Conservation (phyloP, 768 basidiomycete species). For the Sporobolomyces roseus region DNA sequence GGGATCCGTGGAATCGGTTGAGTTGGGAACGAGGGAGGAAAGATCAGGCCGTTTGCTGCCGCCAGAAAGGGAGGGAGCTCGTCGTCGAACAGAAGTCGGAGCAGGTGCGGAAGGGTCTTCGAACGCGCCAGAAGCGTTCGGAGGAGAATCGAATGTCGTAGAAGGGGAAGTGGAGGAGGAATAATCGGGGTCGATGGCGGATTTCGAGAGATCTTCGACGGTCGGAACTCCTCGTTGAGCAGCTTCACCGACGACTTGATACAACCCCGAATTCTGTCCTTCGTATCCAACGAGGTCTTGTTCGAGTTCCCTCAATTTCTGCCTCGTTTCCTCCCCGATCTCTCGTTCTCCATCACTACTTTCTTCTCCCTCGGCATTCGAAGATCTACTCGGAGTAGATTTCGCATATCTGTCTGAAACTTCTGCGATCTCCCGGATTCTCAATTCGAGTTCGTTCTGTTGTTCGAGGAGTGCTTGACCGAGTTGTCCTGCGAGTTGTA, state of each 20-base stretch:
- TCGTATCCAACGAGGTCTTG: slow-evolving; percentile 75
- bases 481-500: slow-evolving; percentile 83
- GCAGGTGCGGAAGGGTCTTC: slow-evolving; percentile 3
- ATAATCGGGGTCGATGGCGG: not conserved
- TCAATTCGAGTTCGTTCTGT: slow-evolving; percentile 85
- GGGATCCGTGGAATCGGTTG: slow-evolving; percentile 17
- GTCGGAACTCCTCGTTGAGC: slow-evolving; percentile 49
- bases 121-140: not conserved
- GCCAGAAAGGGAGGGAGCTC: slow-evolving; percentile 7
- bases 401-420: slow-evolving; percentile 55
- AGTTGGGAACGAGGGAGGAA: not conserved
- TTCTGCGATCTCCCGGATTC: slow-evolving; percentile 65
- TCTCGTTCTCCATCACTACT: slow-evolving; percentile 65
- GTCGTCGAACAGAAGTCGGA: slow-evolving; percentile 15
- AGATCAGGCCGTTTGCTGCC: slow-evolving; percentile 6
- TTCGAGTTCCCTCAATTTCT: slow-evolving; percentile 68
- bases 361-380: slow-evolving; percentile 49
- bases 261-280: slow-evolving; percentile 69
- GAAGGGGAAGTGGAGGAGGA: not conserved
- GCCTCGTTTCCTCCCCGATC: slow-evolving; percentile 55
- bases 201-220: slow-evolving; percentile 2
- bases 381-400: slow-evolving; percentile 50
- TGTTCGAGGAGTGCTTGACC: slow-evolving; percentile 90
- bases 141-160: slow-evolving; percentile 12
- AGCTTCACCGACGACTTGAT: slow-evolving; percentile 63